These are phyloP conservation scores for Pseudotsuga menziesii DNA, from an alignment of 75 land plant genomes.

Conservation along the genomic window DNA sequence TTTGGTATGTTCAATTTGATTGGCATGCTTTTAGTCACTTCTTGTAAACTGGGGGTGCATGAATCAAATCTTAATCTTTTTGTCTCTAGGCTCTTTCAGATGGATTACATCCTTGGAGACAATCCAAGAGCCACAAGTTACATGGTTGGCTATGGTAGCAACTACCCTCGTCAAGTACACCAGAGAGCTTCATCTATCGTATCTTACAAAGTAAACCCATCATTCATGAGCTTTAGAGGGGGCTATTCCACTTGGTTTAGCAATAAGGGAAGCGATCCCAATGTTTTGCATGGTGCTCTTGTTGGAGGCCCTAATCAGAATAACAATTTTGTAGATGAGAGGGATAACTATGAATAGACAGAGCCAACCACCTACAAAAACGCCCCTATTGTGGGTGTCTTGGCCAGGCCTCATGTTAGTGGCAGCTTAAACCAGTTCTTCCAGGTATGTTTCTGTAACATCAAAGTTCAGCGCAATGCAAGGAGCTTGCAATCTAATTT, in stretches of 20 bases:
- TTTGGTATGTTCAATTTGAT: no score
- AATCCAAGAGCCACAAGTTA: constrained; percentile 93
- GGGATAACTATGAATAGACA: constrained; percentile 39
- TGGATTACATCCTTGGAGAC: constrained; percentile 90
- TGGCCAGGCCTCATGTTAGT: constrained; percentile 19
- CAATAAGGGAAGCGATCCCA: constrained; percentile 31
- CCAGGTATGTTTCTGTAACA: constrained; percentile 6
- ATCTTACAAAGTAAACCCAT: constrained; percentile 33
- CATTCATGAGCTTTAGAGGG: constrained; percentile 64
- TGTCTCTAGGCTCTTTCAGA: constrained; percentile 17
- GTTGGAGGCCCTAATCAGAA: constrained; percentile 52
- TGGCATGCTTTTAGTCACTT: background rate
- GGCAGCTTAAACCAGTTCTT: constrained; percentile 37
- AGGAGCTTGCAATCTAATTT: background rate
- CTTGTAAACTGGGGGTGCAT: no score
- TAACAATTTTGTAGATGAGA: constrained; percentile 29
- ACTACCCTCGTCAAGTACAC: constrained; percentile 71
- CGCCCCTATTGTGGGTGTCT: constrained; percentile 32
- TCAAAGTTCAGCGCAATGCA: background rate
- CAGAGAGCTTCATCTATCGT: constrained; percentile 81
- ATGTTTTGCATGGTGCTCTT: constrained; percentile 28
- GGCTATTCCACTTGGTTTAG: constrained; percentile 74
- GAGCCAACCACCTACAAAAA: constrained; percentile 38
- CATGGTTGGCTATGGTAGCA: constrained; percentile 84
- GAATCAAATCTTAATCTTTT: no score